Evolutionary conservation across 257 asterid species (phyloP), one percentile per base, ranked within the genome.

Genomic region (Misopates orontium): DNA sequence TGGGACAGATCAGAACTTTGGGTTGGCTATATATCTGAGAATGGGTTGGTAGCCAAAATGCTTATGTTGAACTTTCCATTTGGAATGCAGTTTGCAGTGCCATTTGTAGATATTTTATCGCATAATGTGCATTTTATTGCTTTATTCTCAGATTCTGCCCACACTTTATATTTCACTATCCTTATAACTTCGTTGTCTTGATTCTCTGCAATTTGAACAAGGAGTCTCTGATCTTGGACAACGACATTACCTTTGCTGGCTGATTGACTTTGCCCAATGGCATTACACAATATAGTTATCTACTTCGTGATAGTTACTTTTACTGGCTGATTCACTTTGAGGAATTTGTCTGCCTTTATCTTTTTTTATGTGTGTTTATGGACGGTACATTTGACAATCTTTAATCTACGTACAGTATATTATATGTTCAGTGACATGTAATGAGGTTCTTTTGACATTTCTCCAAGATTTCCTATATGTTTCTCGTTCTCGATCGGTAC

Each of bases 1-100:
- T 90, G 99, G 99, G 99, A 93, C 72, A 88, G 80, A 83, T 93
- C 99, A 56, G 87, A 87, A 79, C 96, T 93, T 71, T 93, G 99
- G 97, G 99, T 93, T 75, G 99, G 97, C 74, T 83, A 86, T 73
- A 69, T 90, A 61, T 85, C 89, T 76, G 90, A 83, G 52, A 79
- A 84, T 70, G 99, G 99, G 99, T 93, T 68, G 15, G 85, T 58
- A 36, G 44, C 51, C 54, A 20, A 23, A 39, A 12, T 59, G 45
- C 15, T n/a, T 31, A 7, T 39, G 39, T 62, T 63, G 14, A 44
- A n/a, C n/a, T n/a, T n/a, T n/a, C n/a, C n/a, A n/a, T n/a, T n/a
- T n/a, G n/a, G n/a, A 42, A 13, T 47, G 48, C 28, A 23, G 21
- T 67, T 66, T 59, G 7, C 36, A 28, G 4, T 59, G 64, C 32